Evolutionary conservation across 1,284 basidiomycete genomes (phyloP).

Genomic region (Cronartium quercuum): DNA sequence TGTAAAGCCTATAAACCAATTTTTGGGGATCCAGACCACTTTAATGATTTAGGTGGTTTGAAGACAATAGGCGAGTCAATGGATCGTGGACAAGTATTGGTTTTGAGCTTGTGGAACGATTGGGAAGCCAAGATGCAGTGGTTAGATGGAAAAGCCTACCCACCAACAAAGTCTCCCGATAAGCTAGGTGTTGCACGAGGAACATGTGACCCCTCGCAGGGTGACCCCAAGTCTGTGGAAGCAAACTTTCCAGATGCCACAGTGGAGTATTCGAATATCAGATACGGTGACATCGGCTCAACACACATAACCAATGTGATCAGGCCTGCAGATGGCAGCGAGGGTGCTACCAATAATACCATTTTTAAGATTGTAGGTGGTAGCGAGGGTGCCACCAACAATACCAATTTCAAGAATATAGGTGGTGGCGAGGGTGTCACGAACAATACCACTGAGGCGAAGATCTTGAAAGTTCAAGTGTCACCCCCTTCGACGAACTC

Average conservation of each 20-base stretch:
- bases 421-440: too few species aligned
- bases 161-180: conserved; percentile 47
- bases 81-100: conserved; percentile 56
- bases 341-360: too few species aligned
- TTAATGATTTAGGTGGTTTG: conserved; percentile 54
- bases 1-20: conserved; percentile 53
- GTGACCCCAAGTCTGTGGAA: conserved; percentile 55
- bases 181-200: conserved; percentile 55
- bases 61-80: conserved; percentile 53
- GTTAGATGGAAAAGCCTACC: conserved; percentile 57
- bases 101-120: conserved; percentile 59
- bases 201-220: conserved; percentile 55
- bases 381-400: too few species aligned
- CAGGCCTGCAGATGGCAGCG: too few species aligned
- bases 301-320: not conserved
- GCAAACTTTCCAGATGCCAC: conserved; percentile 41
- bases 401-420: too few species aligned
- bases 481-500: too few species aligned
- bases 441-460: too few species aligned
- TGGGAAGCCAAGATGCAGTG: conserved; percentile 58
- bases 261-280: conserved; percentile 54
- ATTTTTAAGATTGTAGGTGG: too few species aligned
- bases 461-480: too few species aligned
- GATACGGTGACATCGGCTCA: conserved; percentile 11
- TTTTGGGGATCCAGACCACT: conserved; percentile 54